Evolutionary conservation across 2,329 filamentous ascomycete genomes (phyloP), one percentile per base, ranked within the genome.

Genomic region (Xylariaceae sp.): DNA sequence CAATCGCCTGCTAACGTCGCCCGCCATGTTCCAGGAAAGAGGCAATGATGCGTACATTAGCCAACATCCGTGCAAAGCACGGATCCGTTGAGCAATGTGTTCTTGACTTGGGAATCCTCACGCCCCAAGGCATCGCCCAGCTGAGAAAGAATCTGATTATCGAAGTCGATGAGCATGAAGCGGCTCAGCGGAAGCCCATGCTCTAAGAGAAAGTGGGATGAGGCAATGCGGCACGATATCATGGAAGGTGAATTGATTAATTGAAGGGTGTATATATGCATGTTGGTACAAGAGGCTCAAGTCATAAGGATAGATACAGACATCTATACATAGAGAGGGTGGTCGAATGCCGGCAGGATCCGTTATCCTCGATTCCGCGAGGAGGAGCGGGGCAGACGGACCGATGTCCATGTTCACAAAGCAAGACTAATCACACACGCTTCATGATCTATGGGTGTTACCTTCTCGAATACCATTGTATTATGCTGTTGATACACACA

Each of bases 41-140:
- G 66, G 76, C 73, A 59, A 82, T 82, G 78, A 65, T 78, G 30
- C 73, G 68, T n/a, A 79, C 77, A 6, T 69, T 82, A 5, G 72
- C 78, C 53, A 80, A 84, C 76, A 75, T 91, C 51, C 76, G 81
- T 52, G 73, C 77, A 34, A 78, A 80, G 61, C 88, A 84, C 73
- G 87, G 86, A 2, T 82, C 86, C 2, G 78, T 82, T 2, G 86
- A 90, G 69, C 73, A 73, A 11, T 92, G 89, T 73, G 75, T 90
- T 63, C 74, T 76, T 57, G 74, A 81, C 11, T 73, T 81, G 37
- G 86, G 86, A 67, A 79, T 84, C 10, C 69, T 91, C 42, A 78
- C 76, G 1, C 76, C 78, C 39, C 78, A 77, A 4, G 81, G 84
- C 61, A 76, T 90, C 57, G 76, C 54, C 39, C 69, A 71, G 51